Base-by-base conservation (phyloP, 495 filamentous ascomycete genomes). In the Xylaria nigripes region DNA sequence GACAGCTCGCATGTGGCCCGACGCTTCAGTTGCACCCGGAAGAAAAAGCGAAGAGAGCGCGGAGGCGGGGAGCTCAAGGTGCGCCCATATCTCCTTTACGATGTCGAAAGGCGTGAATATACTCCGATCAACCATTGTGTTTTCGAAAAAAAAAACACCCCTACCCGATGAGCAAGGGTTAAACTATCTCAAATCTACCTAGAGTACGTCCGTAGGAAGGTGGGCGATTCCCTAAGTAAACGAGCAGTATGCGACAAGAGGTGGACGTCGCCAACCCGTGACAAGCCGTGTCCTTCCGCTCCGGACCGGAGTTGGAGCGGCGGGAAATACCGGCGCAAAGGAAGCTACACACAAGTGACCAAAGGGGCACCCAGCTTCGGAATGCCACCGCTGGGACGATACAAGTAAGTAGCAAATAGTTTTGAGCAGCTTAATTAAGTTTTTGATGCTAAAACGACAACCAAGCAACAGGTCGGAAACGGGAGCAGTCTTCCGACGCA, bases 51-150 rank as follows among this genome's bases (percentile, higher is more conserved):
- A 51, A 1, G 57, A 34, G 30, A 59, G 51, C 0, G 57, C 52
- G 7, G 51, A 41, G 1, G 52, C 47, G 0, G 57, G 57, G 1
- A 59, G 57, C 1, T 59, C 51, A 18, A 59, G 57, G 32, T 55
- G 51, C 16, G 51, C 30, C 57, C 57, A 59, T 23, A 59, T 50
- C 19, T 59, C 57, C 7, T 19, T 30, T 30, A 59, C 47, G 40
- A 59, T 56, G 42, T 56, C 57, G 23, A 45, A 36, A 5, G 45
- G 16, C 12, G 57, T 47, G 42, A 46, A 59, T 6, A 22, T 21
- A 15, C 25, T 38, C 10, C 57, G 57, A 32, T 45, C 38, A 6
- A 30, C 1, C 51, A 59, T 54, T 13, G 2, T 42, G 41, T 23
- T 38, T 15, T 42, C 5, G 30, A 16, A 22, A 16, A 30, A 29